A percentile compares a stretch with the other conserved stretches of the same genome.
Conservation (phyloP, 73 alveolate species). For the Breviolum minutum region DNA sequence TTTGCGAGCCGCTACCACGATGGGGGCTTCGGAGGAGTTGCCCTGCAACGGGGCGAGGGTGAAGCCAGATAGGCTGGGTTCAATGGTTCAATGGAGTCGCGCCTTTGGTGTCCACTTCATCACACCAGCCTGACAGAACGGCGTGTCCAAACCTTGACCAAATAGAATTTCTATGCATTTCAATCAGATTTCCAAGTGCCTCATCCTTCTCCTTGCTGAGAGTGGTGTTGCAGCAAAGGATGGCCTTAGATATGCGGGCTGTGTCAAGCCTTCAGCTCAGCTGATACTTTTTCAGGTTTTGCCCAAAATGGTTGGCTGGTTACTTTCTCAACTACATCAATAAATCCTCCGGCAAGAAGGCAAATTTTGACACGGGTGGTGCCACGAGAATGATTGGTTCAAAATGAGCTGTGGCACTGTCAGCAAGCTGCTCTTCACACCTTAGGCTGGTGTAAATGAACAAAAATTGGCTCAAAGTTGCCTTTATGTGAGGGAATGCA, state of each 20-base stretch:
- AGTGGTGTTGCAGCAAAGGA: conserved; percentile 75
- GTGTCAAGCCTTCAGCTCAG: no score
- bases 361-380: neutral
- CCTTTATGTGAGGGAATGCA: neutral
- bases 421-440: conserved; percentile 85
- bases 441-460: neutral
- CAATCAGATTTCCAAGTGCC: neutral
- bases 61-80: no score
- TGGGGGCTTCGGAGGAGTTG: conserved; percentile 81
- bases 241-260: neutral
- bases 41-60: conserved; percentile 6
- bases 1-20: conserved; percentile 95
- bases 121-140: conserved; percentile 11
- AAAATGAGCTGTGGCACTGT: neutral
- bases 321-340: no score
- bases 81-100: no score
- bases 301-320: no score
- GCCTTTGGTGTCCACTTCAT: conserved; percentile 91
- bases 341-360: no score
- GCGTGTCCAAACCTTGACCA: no score
- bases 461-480: neutral
- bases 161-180: no score
- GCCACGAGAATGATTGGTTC: neutral
- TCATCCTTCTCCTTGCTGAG: conserved; percentile 83
- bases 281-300: no score